Base-by-base conservation (phyloP, 2,329 filamentous ascomycete genomes). In the Akanthomyces lecanii region DNA sequence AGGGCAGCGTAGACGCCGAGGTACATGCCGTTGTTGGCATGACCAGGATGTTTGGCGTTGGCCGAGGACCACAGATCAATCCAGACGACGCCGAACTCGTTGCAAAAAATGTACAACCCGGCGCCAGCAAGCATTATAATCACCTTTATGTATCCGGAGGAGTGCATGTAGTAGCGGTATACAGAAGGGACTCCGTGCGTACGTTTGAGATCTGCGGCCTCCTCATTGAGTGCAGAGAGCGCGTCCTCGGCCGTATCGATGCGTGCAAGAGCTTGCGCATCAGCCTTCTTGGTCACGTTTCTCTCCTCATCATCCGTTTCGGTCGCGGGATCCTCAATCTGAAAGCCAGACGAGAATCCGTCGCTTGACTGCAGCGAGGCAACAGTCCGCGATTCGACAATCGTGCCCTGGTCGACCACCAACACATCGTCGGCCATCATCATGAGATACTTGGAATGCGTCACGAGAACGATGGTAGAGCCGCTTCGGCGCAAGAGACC, bases 401-500 rank as follows among this genome's bases (percentile, higher is more conserved):
- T 52, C 2, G 21, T 51, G 2, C 57, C 57, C 36, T 60, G 57
- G 18, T 60, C 57, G 5, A 60, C 11, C 11, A 60, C 57, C 36
- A 60, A 16, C 5, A 60, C 57, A 36, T 60, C 57, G 36, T 60
- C 57, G 2, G 57, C 57, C 57, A 51, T 51, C 57, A 60, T 60
- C 45, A 60, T 50, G 47, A 60, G 45, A 7, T 60, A 60, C n/a
- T 51, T 58, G 23, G 69, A 67, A 50, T 71, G 72, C 12, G 72
- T 74, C 3, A 69, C 67, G 30, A 73, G 57, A 2, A 75, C 64
- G 1, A 72, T 64, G 0, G 73, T 71, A 1, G 64, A 62, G 4
- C 64, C 58, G 12, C 66, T 61, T 6, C 57, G 63, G 25, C 63
- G 66, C 3, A 74, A 61, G 8, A 78, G 56, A 0, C 76, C 74